A percentile compares a stretch with the other conserved stretches of the same genome.
phyloP scores from a whole-genome alignment of 306 rosid species.

The Cicer judaicum region DNA sequence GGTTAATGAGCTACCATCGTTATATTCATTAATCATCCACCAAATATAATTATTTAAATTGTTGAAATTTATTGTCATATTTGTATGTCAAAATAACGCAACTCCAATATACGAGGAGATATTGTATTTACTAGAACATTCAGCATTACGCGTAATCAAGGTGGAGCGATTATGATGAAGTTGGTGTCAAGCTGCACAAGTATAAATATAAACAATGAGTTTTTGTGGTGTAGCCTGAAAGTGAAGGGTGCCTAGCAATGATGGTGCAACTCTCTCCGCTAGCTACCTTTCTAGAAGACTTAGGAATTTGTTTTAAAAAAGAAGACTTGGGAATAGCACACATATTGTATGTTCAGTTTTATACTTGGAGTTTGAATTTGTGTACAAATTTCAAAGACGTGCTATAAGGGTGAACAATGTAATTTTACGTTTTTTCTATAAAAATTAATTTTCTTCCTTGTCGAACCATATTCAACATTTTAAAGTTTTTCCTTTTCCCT shows the following conservation, averaged over 20 bases:
- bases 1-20: no score
- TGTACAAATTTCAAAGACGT: background rate
- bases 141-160: background rate
- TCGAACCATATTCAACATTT: no score
- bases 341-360: background rate
- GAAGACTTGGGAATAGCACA: no score
- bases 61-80: no score
- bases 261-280: background rate
- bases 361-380: background rate
- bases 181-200: background rate
- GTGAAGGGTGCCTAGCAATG: background rate
- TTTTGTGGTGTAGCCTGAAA: background rate
- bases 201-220: background rate
- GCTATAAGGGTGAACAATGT: background rate
- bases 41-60: no score
- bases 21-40: no score
- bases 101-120: no score
- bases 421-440: no score
- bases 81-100: no score
- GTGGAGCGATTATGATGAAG: slow-evolving; percentile 7
- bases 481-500: no score
- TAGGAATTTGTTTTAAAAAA: no score
- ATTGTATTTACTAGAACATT: background rate
- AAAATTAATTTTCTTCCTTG: no score
- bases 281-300: background rate